A percentile compares a stretch with the other conserved stretches of the same genome.
phyloP scores from a whole-genome alignment of 768 basidiomycete genomes.

The Xerocomellus chrysenteron region DNA sequence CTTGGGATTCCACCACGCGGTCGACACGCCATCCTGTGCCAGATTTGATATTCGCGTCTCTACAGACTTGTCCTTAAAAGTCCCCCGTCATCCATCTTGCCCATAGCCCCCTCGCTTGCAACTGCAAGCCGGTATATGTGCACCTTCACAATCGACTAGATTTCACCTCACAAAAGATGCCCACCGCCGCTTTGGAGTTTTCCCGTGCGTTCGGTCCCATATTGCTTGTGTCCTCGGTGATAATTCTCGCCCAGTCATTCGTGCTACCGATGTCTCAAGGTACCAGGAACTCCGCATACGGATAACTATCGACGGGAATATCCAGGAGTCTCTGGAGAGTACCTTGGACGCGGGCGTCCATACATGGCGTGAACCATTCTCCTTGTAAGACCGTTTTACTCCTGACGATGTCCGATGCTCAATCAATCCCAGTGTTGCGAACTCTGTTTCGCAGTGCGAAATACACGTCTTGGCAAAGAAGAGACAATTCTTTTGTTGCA shows the following conservation, averaged over 20 bases:
- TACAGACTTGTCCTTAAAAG: constrained; percentile 23
- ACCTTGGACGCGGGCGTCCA: constrained; percentile 25
- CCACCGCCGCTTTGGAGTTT: constrained; percentile 21
- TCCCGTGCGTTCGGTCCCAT: constrained; percentile 19
- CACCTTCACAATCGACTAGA: constrained; percentile 10
- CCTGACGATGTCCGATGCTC: constrained; percentile 1
- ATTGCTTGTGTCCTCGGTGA: neutral
- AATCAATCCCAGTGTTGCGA: constrained; percentile 16
- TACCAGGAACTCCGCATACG: constrained; percentile 26
- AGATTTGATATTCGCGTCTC: constrained; percentile 32
- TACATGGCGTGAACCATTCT: constrained; percentile 30
- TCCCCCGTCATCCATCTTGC: constrained; percentile 26
- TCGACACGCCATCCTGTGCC: constrained; percentile 32
- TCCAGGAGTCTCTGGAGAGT: constrained; percentile 32
- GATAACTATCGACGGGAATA: constrained; percentile 26
- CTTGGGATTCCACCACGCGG: constrained; percentile 26
- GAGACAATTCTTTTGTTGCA: constrained; percentile 28
- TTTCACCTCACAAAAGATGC: constrained; percentile 15
- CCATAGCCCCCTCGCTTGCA: constrained; percentile 32
- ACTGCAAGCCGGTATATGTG: constrained; percentile 26
- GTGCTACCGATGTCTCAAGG: constrained; percentile 21
- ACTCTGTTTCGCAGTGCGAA: constrained; percentile 26
- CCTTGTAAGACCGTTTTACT: constrained; percentile 20
- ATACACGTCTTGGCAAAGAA: constrained; percentile 28
- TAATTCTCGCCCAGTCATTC: constrained; percentile 19